These are phyloP conservation scores for Dendrostoma leiphaemia DNA, from an alignment of 2,329 filamentous ascomycete species.

Conservation along the genomic window DNA sequence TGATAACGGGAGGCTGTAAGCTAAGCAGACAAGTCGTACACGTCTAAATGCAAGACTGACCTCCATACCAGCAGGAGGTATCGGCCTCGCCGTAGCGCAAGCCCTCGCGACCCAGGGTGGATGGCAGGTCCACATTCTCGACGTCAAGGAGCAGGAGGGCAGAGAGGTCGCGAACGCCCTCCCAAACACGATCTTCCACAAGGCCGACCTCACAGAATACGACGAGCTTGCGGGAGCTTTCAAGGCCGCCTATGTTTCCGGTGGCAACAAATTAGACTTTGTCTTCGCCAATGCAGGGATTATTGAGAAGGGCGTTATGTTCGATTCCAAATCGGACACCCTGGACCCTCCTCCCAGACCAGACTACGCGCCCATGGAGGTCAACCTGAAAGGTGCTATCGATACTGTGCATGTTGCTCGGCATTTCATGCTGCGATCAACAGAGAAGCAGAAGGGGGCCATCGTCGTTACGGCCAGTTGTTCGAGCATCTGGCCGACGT, in stretches of 20 bases:
- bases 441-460: slow-evolving; percentile 4
- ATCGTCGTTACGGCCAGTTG: slow-evolving; percentile 16
- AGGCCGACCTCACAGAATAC: slow-evolving; percentile 37
- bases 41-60: not conserved
- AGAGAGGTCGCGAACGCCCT: slow-evolving; percentile 25
- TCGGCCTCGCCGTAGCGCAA: slow-evolving; percentile 40
- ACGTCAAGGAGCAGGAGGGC: slow-evolving; percentile 35
- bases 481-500: slow-evolving; percentile 16
- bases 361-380: slow-evolving; percentile 9
- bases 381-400: slow-evolving; percentile 17
- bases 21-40: not conserved
- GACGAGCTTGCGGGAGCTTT: slow-evolving; percentile 27
- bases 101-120: slow-evolving; percentile 32
- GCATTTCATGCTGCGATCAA: slow-evolving; percentile 14
- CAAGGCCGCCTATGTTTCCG: slow-evolving; percentile 32
- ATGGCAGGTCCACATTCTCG: slow-evolving; percentile 39
- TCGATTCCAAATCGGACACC: slow-evolving; percentile 10
- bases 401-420: slow-evolving; percentile 15
- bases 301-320: slow-evolving; percentile 40
- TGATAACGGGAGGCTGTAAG: slow-evolving; percentile 12
- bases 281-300: slow-evolving; percentile 49
- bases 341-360: slow-evolving; percentile 4
- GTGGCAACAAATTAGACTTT: slow-evolving; percentile 36
- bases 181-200: slow-evolving; percentile 34
- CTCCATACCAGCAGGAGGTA: slow-evolving; percentile 33